phyloP scores from a whole-genome alignment of 176 grass and related monocot genomes.

The Chrysopogon serrulatus region DNA sequence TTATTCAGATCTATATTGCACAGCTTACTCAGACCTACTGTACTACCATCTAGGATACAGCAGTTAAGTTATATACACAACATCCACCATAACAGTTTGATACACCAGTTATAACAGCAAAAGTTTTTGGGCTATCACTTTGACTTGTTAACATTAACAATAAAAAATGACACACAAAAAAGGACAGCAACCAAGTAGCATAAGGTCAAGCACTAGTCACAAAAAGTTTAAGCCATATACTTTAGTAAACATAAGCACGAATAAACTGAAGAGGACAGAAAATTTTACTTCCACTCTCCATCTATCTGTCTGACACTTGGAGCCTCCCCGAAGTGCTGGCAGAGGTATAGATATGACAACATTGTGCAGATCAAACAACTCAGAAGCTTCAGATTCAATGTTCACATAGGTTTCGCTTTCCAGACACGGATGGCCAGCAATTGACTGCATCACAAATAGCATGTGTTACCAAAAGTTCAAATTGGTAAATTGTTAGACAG shows the following conservation, averaged over 20 bases:
- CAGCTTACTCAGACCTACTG: background rate
- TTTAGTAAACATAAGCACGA: background rate
- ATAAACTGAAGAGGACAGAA: constrained; percentile 16
- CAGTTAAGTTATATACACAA: background rate
- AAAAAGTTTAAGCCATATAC: background rate
- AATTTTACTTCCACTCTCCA: constrained; percentile 95
- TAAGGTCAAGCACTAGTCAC: background rate
- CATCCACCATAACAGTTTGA: background rate
- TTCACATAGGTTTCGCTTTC: constrained; percentile 78
- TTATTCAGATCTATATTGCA: background rate
- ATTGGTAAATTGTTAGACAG: constrained; percentile 6
- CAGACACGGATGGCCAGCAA: constrained; percentile 81
- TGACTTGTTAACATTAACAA: background rate
- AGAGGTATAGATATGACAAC: constrained; percentile 80
- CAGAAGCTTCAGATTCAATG: constrained; percentile 85
- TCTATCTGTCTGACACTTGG: constrained; percentile 83
- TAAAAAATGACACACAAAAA: background rate
- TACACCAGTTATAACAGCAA: background rate
- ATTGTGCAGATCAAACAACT: constrained; percentile 81
- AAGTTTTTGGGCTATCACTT: background rate
- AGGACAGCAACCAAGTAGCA: background rate
- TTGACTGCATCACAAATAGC: constrained; percentile 44
- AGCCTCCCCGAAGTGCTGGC: constrained; percentile 50
- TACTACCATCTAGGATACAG: background rate
- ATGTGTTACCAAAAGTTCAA: constrained; percentile 10